These are phyloP conservation scores for Exophiala alcalophila DNA, from an alignment of 2,329 filamentous ascomycete genomes.

Conservation along the genomic window DNA sequence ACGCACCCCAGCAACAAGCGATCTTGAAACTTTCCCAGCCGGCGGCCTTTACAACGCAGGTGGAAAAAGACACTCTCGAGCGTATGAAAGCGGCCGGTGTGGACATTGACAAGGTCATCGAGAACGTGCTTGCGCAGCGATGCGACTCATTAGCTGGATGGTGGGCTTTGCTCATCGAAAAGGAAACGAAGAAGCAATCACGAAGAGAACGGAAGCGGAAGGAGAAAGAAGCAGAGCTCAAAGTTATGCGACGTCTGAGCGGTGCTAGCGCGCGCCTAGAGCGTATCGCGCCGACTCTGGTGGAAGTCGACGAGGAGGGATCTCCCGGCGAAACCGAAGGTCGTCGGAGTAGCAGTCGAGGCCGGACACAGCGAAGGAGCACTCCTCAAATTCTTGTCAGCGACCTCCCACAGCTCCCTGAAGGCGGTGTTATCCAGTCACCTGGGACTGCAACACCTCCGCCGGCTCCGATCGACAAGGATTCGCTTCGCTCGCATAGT, in stretches of 20 bases:
- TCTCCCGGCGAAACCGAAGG: conserved; percentile 47
- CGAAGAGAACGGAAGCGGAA: conserved; percentile 77
- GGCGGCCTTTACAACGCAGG: conserved; percentile 74
- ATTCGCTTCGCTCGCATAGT: conserved; percentile 70
- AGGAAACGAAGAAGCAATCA: conserved; percentile 82
- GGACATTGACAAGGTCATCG: conserved; percentile 89
- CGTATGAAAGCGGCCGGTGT: conserved; percentile 92
- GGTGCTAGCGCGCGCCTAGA: conserved; percentile 85
- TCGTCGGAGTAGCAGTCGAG: conserved; percentile 54
- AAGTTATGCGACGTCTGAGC: conserved; percentile 76
- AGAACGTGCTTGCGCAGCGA: conserved; percentile 84
- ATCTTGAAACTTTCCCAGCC: conserved; percentile 80
- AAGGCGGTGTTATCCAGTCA: conserved; percentile 49
- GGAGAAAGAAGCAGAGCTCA: conserved; percentile 77
- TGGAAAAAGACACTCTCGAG: conserved; percentile 89
- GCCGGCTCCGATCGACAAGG: conserved; percentile 73
- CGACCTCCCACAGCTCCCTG: conserved; percentile 74
- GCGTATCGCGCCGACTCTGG: conserved; percentile 70
- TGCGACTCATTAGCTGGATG: conserved; percentile 90
- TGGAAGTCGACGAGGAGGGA: conserved; percentile 76
- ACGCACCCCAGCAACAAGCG: conserved; percentile 82
- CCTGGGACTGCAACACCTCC: conserved; percentile 52
- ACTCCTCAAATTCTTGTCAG: conserved; percentile 60
- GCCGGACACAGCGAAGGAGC: conserved; percentile 73
- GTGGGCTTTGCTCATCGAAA: conserved; percentile 94